These are phyloP conservation scores for Xylogone sp. DNA, from an alignment of 2,329 filamentous ascomycete species.

Conservation along the genomic window DNA sequence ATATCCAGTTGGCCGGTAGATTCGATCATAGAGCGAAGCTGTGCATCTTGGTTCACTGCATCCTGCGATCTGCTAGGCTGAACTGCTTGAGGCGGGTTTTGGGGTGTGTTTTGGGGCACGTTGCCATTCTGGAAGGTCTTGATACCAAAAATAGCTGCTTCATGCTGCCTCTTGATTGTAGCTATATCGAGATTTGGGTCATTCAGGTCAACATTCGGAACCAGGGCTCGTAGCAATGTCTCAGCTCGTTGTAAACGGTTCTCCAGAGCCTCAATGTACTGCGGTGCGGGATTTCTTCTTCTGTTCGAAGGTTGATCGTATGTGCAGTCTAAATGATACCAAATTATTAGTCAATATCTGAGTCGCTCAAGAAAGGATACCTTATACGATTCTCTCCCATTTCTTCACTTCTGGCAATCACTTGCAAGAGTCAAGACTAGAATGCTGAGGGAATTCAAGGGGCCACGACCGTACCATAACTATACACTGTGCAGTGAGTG, in stretches of 20 bases:
- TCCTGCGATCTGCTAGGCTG: not conserved
- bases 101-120: slow-evolving; percentile 34
- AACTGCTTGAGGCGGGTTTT: slow-evolving; percentile 4
- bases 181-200: slow-evolving; percentile 75
- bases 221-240: slow-evolving; percentile 55
- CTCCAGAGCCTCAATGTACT: slow-evolving; percentile 71
- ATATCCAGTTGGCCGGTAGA: slow-evolving; percentile 87
- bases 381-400: not conserved
- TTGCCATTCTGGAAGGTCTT: slow-evolving; percentile 35
- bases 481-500: slow-evolving; percentile 97
- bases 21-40: slow-evolving; percentile 92
- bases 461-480: slow-evolving; percentile 76
- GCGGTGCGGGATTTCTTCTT: slow-evolving; percentile 66
- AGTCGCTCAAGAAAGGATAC: too few species aligned
- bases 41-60: slow-evolving; percentile 55
- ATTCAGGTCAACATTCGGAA: slow-evolving; percentile 68
- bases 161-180: slow-evolving; percentile 56
- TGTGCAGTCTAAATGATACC: slow-evolving; percentile 55
- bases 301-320: slow-evolving; percentile 77
- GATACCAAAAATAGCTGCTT: not conserved
- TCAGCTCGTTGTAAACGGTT: slow-evolving; percentile 67
- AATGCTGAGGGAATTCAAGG: not conserved
- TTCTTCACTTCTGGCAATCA: too few species aligned
- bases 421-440: too few species aligned
- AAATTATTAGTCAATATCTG: not conserved